phyloP scores from a whole-genome alignment of 371 early-diverging fungal genomes.

The Rhizopus sp. region DNA sequence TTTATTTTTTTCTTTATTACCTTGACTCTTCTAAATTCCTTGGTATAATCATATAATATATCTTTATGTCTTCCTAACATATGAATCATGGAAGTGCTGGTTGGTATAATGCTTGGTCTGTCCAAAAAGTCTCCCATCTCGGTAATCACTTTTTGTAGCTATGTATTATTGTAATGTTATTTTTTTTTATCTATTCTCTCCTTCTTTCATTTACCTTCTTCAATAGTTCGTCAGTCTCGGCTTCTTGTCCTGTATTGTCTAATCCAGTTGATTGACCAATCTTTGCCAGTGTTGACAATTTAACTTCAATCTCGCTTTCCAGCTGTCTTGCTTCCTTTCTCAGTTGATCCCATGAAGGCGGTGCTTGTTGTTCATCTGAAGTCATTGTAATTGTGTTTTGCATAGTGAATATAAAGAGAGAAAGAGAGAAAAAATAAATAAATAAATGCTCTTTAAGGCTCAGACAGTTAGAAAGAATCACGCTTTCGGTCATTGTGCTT shows the following conservation, averaged over 20 bases:
- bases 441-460: not conserved
- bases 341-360: constrained; percentile 62
- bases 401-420: too few species aligned
- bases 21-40: constrained; percentile 67
- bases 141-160: constrained; percentile 61
- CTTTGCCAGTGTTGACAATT: constrained; percentile 51
- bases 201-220: constrained; percentile 49
- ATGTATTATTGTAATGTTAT: not conserved
- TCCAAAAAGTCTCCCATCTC: constrained; percentile 57
- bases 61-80: constrained; percentile 72
- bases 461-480: not conserved
- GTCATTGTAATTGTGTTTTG: not conserved
- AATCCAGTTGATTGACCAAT: constrained; percentile 33
- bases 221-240: constrained; percentile 60
- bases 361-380: constrained; percentile 1
- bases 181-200: not conserved
- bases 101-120: constrained; percentile 53
- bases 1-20: too few species aligned
- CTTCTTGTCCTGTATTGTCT: constrained; percentile 48
- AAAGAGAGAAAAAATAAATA: not conserved
- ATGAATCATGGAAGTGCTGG: constrained; percentile 70
- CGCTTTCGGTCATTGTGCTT: too few species aligned
- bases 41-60: constrained; percentile 69
- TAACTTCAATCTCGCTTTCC: constrained; percentile 68
- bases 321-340: constrained; percentile 68